phyloP scores from a whole-genome alignment of 352 stramenopile species.

The Peronosclerospora sorghi region DNA sequence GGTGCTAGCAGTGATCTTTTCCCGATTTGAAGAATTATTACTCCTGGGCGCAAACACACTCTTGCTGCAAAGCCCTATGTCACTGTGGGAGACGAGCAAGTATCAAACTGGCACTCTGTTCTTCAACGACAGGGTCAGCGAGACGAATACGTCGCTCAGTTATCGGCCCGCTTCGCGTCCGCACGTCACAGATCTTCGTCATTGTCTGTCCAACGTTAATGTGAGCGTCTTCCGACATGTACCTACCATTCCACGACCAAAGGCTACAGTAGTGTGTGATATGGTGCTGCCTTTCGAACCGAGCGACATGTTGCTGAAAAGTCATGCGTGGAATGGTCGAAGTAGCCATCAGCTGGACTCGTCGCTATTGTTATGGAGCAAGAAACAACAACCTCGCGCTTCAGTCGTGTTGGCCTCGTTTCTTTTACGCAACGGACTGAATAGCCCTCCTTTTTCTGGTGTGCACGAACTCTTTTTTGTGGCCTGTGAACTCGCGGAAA shows the following conservation, averaged over 20 bases:
- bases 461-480: constrained; percentile 79
- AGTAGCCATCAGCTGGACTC: constrained; percentile 65
- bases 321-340: constrained; percentile 54
- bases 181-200: constrained; percentile 26
- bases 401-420: constrained; percentile 56
- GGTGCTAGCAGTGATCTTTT: constrained; percentile 49
- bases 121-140: constrained; percentile 42
- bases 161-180: constrained; percentile 17
- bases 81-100: constrained; percentile 42
- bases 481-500: constrained; percentile 54
- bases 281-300: constrained; percentile 21
- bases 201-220: constrained; percentile 48
- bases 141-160: constrained; percentile 30
- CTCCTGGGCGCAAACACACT: constrained; percentile 54
- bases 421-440: constrained; percentile 27
- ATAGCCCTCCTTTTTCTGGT: constrained; percentile 36
- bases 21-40: constrained; percentile 62
- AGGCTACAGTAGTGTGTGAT: constrained; percentile 16
- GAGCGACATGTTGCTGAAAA: constrained; percentile 42
- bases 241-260: constrained; percentile 18
- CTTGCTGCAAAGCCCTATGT: constrained; percentile 49
- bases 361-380: constrained; percentile 67
- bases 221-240: constrained; percentile 29
- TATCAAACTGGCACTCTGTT: constrained; percentile 47
- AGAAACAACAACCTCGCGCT: constrained; percentile 47